Evolutionary conservation across 164 flowering plant genomes (phyloP), one percentile per base, ranked within the genome.

Genomic region (Chloranthus sessilifolius): DNA sequence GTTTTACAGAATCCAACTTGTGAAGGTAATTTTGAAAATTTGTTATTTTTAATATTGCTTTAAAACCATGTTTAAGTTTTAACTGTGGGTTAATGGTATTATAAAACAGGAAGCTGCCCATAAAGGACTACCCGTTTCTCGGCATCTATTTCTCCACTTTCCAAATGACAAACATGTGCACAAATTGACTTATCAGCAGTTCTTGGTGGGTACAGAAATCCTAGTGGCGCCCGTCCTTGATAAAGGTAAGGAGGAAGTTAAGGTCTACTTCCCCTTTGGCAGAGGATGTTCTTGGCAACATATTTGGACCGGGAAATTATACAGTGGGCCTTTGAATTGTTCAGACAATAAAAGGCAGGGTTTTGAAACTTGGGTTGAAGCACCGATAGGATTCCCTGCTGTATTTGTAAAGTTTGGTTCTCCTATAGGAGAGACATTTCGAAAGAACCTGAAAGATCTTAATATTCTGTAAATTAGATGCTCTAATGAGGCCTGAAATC

Each of bases 221-320:
- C 70, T 87, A 26, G 89, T 87, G 43, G 92, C 66, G 47, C 92
- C 92, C 6, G 80, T 82, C 23, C 82, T 87, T 2, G 88, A 83
- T 64, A 83, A 80, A 62, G 87, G 85, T 17, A 72, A 59, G 64
- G 72, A 65, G 46, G 55, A 44, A 12, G 92, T 82, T 16, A 80
- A 75, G 59, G 92, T 70, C 1, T 82, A 87, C 55, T 83, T 83
- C 56, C 92, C 95, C 1, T 19, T 56, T 15, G 78, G 73, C 41
- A 82, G 81, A 55, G 68, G 38, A 34, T 62, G 67, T 52, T 25
- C 69, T 16, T 87, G 95, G 92, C 55, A 65, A 59, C 88, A 87
- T 64, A 63, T 83, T 9, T 83, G 89, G 95, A 76, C 85, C 15
- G 89, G 87, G 60, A 62, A 75, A 28, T 9, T 57, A 36, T 75